phyloP scores from a whole-genome alignment of 768 basidiomycete genomes.

The Amanita subjunquillea region DNA sequence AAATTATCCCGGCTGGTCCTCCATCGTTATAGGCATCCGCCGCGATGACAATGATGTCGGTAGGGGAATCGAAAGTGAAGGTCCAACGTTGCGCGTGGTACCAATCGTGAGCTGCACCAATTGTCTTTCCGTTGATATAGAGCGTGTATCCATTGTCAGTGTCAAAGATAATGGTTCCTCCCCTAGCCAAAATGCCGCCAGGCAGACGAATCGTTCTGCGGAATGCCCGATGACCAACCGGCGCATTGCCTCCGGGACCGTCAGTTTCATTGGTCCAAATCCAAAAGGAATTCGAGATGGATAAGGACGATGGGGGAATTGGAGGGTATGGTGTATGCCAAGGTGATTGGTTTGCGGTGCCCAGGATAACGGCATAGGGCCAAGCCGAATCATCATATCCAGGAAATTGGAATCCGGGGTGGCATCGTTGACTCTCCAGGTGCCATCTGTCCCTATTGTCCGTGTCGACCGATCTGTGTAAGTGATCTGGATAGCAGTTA shows the following conservation, averaged over 20 bases:
- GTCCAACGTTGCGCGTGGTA: neutral
- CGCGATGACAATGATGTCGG: neutral
- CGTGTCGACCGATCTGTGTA: constrained; percentile 21
- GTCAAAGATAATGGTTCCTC: neutral
- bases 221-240: constrained; percentile 6
- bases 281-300: constrained; percentile 16
- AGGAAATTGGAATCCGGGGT: constrained; percentile 16
- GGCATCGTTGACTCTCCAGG: constrained; percentile 17
- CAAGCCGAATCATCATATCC: constrained; percentile 20
- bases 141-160: constrained; percentile 1
- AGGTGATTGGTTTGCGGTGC: constrained; percentile 5
- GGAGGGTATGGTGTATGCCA: constrained; percentile 7
- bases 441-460: constrained; percentile 18
- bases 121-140: neutral
- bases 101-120: neutral
- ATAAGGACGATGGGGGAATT: constrained; percentile 12
- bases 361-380: constrained; percentile 17
- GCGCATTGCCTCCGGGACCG: neutral
- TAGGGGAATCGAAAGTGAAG: neutral
- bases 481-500: constrained; percentile 19
- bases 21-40: neutral
- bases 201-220: neutral
- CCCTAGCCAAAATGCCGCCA: neutral
- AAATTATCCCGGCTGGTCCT: neutral
- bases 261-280: constrained; percentile 22